These are phyloP conservation scores for Nadsonia starkeyi-henricii DNA, from an alignment of 1,139 yeast genomes.

Conservation along the genomic window DNA sequence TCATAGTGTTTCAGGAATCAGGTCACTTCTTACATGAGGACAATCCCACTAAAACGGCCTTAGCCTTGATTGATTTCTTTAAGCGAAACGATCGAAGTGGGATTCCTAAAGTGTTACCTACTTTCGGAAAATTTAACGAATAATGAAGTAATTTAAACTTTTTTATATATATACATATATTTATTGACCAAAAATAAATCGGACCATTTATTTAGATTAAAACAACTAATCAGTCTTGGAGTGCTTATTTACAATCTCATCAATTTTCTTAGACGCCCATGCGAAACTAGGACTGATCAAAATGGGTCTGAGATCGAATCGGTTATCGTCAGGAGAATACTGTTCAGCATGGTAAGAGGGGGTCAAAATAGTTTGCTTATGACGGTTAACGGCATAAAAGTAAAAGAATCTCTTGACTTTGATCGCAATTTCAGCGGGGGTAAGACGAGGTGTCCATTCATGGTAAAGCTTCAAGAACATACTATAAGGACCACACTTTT, in stretches of 20 bases:
- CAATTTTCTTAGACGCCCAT: conserved; percentile 83
- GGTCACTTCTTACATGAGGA: conserved; percentile 96
- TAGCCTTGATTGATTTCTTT: conserved; percentile 36
- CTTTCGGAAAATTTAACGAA: conserved; percentile 19
- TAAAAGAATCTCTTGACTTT: conserved; percentile 88
- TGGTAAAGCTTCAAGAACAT: conserved; percentile 84
- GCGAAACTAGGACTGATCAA: conserved; percentile 82
- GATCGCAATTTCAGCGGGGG: conserved; percentile 75
- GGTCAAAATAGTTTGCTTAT: conserved; percentile 90
- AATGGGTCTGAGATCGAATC: conserved; percentile 91
- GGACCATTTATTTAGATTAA: no score
- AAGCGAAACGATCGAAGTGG: conserved; percentile 29
- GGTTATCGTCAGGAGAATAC: conserved; percentile 93
- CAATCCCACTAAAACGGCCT: conserved; percentile 52
- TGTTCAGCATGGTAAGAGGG: conserved; percentile 97
- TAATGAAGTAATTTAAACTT: neutral
- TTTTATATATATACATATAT: conserved; percentile 1
- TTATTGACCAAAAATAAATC: conserved; percentile 1
- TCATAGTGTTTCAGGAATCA: conserved; percentile 64
- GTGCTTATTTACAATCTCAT: conserved; percentile 38
- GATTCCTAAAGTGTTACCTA: conserved; percentile 15
- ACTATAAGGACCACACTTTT: conserved; percentile 90
- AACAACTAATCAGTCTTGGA: no score
- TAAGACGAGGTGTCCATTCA: conserved; percentile 76
- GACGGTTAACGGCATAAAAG: conserved; percentile 88